phyloP scores from a whole-genome alignment of 768 basidiomycete species.

The Lyophyllum atratum region DNA sequence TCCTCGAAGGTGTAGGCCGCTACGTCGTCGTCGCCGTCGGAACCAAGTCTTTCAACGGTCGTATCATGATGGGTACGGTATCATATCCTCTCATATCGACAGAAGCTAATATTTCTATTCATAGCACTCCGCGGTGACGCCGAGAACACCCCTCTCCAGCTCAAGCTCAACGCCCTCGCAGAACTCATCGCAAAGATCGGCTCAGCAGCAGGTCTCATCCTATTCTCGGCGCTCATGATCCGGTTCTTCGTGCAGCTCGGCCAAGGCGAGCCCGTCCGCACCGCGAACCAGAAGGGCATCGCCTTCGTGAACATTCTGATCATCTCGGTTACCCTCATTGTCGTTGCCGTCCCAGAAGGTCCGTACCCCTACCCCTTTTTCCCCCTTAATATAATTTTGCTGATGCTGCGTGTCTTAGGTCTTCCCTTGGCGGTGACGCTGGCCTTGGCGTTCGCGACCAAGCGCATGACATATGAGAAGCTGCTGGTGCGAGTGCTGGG shows the following conservation, averaged over 20 bases:
- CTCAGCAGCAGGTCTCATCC: constrained; percentile 72
- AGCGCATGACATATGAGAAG: constrained; percentile 96
- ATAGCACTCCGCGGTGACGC: constrained; percentile 83
- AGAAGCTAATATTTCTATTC: background rate
- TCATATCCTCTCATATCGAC: constrained; percentile 12
- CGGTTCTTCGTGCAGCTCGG: constrained; percentile 91
- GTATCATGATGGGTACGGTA: constrained; percentile 97
- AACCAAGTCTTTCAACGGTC: constrained; percentile 90
- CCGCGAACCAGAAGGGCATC: constrained; percentile 81
- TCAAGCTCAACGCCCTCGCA: constrained; percentile 92
- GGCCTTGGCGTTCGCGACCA: constrained; percentile 95
- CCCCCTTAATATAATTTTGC: constrained; percentile 7
- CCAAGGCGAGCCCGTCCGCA: constrained; percentile 55
- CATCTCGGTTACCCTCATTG: constrained; percentile 83
- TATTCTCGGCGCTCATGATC: constrained; percentile 89
- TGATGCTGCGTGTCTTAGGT: constrained; percentile 46
- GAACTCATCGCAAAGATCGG: constrained; percentile 95
- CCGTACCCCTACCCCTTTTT: constrained; percentile 2
- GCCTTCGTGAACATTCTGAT: constrained; percentile 92
- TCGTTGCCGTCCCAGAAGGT: constrained; percentile 53
- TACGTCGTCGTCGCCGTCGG: constrained; percentile 96
- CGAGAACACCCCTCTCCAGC: constrained; percentile 90
- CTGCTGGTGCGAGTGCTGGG: constrained; percentile 93
- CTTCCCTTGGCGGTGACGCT: constrained; percentile 95
- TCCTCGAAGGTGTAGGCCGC: constrained; percentile 90